Percentiles rank a stretch among this genome's conserved stretches.
Evolutionary conservation across 192 early-diverging fungal species (phyloP).

Genomic region (Backusella sp.): DNA sequence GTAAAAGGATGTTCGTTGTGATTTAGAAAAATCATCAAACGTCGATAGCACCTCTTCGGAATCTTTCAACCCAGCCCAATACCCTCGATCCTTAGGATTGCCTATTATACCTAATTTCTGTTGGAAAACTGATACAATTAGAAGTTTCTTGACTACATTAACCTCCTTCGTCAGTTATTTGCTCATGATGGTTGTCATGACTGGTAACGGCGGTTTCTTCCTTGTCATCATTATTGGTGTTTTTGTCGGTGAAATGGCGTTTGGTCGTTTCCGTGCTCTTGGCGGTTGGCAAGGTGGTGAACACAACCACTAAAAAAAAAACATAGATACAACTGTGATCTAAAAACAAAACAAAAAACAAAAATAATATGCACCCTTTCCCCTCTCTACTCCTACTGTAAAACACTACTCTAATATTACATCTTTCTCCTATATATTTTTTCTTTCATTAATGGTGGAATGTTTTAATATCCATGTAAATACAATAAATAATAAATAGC

Average conservation of each 20-base stretch:
- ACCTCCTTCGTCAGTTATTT: slow-evolving; percentile 42
- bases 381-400: not conserved
- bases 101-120: slow-evolving; percentile 43
- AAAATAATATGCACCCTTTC: not conserved
- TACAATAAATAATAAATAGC: not conserved
- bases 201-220: slow-evolving; percentile 50
- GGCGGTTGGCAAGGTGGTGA: slow-evolving; percentile 16
- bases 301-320: slow-evolving; percentile 17
- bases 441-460: not conserved
- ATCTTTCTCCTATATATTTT: not conserved
- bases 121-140: slow-evolving; percentile 43
- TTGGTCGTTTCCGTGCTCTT: slow-evolving; percentile 40
- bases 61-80: not conserved
- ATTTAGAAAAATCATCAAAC: slow-evolving; percentile 14
- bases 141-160: slow-evolving; percentile 41
- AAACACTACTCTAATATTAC: not conserved
- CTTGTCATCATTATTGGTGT: slow-evolving; percentile 43
- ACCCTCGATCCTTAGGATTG: slow-evolving; percentile 11
- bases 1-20: not conserved
- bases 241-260: slow-evolving; percentile 52
- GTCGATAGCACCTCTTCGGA: not conserved
- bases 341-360: not conserved
- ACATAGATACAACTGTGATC: not conserved
- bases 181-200: slow-evolving; percentile 57
- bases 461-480: slow-evolving; percentile 4